Percentiles rank a stretch among this genome's conserved stretches.
phyloP scores from a whole-genome alignment of 306 rosid genomes.

The Medicago ruthenica region DNA sequence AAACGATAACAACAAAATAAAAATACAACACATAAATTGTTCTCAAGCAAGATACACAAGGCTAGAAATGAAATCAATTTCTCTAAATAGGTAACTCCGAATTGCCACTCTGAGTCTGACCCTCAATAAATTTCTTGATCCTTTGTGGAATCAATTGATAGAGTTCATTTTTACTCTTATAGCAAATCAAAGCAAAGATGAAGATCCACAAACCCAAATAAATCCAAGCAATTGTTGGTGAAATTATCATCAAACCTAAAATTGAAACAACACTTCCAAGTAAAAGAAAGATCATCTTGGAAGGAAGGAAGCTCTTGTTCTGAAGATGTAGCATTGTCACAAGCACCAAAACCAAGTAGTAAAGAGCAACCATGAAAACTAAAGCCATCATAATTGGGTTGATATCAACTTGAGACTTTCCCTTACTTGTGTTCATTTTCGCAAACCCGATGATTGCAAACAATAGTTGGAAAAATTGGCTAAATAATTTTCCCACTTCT shows the following conservation, averaged over 20 bases:
- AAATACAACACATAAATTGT: too few species aligned
- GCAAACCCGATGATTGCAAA: neutral
- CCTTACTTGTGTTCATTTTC: neutral
- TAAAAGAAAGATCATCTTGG: neutral
- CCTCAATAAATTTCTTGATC: neutral
- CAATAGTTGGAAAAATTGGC: neutral
- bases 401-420: too few species aligned
- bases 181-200: neutral
- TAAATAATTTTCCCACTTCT: neutral
- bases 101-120: neutral
- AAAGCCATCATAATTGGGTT: neutral
- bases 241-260: neutral
- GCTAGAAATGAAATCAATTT: too few species aligned
- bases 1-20: too few species aligned
- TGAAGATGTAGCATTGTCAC: neutral
- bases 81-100: too few species aligned
- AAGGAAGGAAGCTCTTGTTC: neutral
- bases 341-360: neutral
- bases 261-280: slow-evolving; percentile 8
- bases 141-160: neutral
- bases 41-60: too few species aligned
- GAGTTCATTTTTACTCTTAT: neutral
- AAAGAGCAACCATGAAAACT: neutral
- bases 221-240: slow-evolving; percentile 26
- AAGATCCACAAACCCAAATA: slow-evolving; percentile 1